Evolutionary conservation across 768 basidiomycete genomes (phyloP).

Genomic region (Mycena belliarum): DNA sequence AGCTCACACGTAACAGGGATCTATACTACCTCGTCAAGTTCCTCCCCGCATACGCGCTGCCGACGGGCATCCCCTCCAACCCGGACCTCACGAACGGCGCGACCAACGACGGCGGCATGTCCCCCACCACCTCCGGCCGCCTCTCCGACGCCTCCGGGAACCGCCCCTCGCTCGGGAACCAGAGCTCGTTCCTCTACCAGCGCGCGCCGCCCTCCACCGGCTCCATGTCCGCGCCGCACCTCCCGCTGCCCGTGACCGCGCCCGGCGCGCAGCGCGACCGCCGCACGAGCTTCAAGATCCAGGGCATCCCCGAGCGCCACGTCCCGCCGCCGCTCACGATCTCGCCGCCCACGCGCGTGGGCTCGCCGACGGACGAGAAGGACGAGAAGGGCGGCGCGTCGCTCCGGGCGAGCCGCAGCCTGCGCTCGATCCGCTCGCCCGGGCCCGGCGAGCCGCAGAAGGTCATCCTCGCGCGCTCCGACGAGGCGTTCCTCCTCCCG

Average conservation of each 20-base stretch:
- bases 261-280: conserved; percentile 4
- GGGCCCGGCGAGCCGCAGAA: conserved; percentile 28
- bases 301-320: conserved; percentile 15
- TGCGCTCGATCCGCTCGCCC: conserved; percentile 9
- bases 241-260: conserved; percentile 31
- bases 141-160: conserved; percentile 9
- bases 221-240: conserved; percentile 25
- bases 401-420: neutral
- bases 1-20: conserved; percentile 36
- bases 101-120: conserved; percentile 2
- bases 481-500: conserved; percentile 53
- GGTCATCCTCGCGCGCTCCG: conserved; percentile 37
- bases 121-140: conserved; percentile 1
- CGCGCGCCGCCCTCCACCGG: conserved; percentile 15
- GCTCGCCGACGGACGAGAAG: conserved; percentile 13
- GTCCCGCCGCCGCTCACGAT: conserved; percentile 27
- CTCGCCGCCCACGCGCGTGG: conserved; percentile 23
- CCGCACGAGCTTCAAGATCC: conserved; percentile 20
- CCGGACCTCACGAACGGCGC: conserved; percentile 26
- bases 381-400: conserved; percentile 2
- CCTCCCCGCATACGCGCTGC: conserved; percentile 64
- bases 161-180: neutral
- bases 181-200: conserved; percentile 27
- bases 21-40: conserved; percentile 72
- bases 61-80: conserved; percentile 47